Base-by-base conservation (phyloP, 768 basidiomycete genomes). In the Tylopilus sp. region DNA sequence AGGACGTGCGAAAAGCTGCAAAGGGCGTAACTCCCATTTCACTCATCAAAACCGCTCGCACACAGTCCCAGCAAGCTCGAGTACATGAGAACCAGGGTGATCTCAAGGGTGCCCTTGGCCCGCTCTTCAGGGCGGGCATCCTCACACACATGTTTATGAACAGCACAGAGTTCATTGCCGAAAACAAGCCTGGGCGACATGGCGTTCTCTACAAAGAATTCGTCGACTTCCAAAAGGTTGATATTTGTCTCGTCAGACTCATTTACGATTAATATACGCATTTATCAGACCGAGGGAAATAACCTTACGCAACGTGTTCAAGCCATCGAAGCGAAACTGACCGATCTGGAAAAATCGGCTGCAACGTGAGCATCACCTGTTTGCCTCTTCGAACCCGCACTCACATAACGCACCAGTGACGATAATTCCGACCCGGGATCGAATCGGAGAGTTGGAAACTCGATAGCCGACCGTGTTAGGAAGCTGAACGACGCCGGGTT, bases 381-480 rank as follows among this genome's bases (percentile, higher is more conserved):
- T 11, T 13, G 20, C 50, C 26, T 61, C 33, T 45, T 38, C 28
- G n/a, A 26, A 22, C 41, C 45, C 21, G 31, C 46, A 33, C 51
- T 55, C 57, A 67, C 50, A 20, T 33, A 42, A 12, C 23, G 31
- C 42, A 53, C 40, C 44, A 67, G 61, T 44, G 48, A 51, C 28
- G 47, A 48, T 22, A 48, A 39, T 31, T 11, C 55, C 28, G 56
- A 58, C 40, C 74, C 51, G 26, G 76, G 70, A 33, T 67, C 75
- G 15, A 71, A 73, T 38, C 69, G 58, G 47, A 76, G 76, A 53
- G 59, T 78, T 3, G 85, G 82, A n/a, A 82, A 76, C 6, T 84
- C 81, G 44, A 90, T 95, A 52, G 86, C 87, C 22, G 91, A 92
- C 71, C 80, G 93, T 44, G 77, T 93, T 70, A 82, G 79, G 57